Conservation (phyloP, 768 basidiomycete species). For the Tricholoma furcatifolium region DNA sequence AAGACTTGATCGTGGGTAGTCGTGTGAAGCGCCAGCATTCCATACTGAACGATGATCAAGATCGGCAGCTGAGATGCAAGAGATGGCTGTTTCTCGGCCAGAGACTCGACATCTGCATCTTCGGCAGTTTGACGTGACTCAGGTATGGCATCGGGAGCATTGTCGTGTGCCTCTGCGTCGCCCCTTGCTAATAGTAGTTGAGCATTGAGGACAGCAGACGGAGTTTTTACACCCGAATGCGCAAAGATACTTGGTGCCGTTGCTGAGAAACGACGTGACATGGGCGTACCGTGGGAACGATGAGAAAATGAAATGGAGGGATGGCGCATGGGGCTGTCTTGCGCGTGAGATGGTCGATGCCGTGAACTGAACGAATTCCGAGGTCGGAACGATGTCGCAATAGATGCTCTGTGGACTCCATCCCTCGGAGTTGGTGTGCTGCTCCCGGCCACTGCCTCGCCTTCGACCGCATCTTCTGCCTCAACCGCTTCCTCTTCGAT, state of each 20-base stretch:
- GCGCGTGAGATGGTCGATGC: conserved; percentile 32
- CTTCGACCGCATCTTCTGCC: conserved; percentile 22
- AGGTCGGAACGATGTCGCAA: conserved; percentile 26
- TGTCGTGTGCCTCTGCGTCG: conserved; percentile 31
- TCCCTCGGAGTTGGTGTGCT: conserved; percentile 20
- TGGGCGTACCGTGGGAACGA: conserved; percentile 32
- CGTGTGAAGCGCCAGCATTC: conserved; percentile 82
- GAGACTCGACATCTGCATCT: conserved; percentile 35
- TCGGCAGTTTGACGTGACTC: conserved; percentile 39
- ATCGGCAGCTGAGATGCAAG: conserved; percentile 76
- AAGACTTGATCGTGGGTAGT: conserved; percentile 92
- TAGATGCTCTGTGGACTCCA: conserved; percentile 29
- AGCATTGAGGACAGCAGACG: conserved; percentile 73
- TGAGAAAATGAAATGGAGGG: conserved; percentile 34
- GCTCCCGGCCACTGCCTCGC: conserved; percentile 18
- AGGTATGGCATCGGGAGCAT: conserved; percentile 49
- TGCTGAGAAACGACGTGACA: conserved; percentile 55
- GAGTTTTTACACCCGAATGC: conserved; percentile 79
- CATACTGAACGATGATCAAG: conserved; percentile 87
- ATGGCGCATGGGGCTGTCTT: conserved; percentile 25
- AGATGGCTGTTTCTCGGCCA: conserved; percentile 58
- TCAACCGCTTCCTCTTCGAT: conserved; percentile 30
- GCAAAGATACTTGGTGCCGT: conserved; percentile 76
- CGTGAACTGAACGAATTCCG: conserved; percentile 25
- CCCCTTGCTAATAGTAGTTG: conserved; percentile 54